phyloP scores from a whole-genome alignment of 176 grass and related monocot genomes.

The Musa itinerans region DNA sequence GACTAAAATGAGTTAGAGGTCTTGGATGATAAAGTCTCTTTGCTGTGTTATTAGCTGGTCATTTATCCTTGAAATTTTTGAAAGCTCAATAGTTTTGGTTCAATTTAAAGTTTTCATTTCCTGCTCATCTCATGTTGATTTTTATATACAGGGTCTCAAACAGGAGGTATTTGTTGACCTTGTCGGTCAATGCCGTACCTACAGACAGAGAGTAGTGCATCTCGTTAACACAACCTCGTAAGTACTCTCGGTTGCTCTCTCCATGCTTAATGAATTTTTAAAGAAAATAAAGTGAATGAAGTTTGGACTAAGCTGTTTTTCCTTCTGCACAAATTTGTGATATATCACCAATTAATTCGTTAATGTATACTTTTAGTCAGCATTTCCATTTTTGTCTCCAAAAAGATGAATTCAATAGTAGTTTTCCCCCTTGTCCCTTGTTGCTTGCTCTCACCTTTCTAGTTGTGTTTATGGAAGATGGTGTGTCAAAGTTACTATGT shows the following conservation, averaged over 20 bases:
- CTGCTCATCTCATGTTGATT: slow-evolving; percentile 1
- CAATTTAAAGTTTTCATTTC: neutral
- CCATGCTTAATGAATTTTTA: neutral
- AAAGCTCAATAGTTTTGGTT: neutral
- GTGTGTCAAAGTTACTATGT: neutral
- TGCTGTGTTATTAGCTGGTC: neutral
- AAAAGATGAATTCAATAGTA: too few species aligned
- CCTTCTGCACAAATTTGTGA: neutral
- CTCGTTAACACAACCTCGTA: slow-evolving; percentile 80
- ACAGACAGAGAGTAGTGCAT: slow-evolving; percentile 90
- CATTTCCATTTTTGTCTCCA: too few species aligned
- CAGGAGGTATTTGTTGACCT: slow-evolving; percentile 96
- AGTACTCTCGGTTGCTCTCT: slow-evolving; percentile 25
- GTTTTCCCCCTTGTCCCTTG: too few species aligned
- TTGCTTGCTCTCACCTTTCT: neutral
- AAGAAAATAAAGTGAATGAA: neutral
- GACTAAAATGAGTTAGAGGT: neutral
- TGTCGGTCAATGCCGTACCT: slow-evolving; percentile 78
- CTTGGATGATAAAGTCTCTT: neutral
- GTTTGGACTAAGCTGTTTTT: neutral
- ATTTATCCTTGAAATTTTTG: neutral
- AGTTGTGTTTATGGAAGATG: neutral
- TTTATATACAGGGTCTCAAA: slow-evolving; percentile 56
- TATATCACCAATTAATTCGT: too few species aligned
- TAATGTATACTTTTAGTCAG: too few species aligned